Base-by-base conservation (phyloP, 805 yeast species). In the Isabelozyma pseudorhagii region DNA sequence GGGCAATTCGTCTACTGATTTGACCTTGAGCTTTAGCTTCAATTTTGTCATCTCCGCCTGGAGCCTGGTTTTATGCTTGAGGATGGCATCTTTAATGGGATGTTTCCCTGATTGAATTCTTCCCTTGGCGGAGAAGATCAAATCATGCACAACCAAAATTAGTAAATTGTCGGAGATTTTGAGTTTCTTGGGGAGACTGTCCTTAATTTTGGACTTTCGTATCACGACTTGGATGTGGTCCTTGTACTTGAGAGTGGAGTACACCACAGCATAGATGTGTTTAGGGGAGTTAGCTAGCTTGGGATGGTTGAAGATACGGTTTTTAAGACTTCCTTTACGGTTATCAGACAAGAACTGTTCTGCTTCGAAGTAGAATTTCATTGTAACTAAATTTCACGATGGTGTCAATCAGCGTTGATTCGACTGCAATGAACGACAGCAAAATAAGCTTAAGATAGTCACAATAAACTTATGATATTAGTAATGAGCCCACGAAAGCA, bases 51-150 rank as follows among this genome's bases (percentile, higher is more conserved):
- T 73, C 63, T 94, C 98, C 1, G 96, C 92, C 50, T 82, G 83
- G 45, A 93, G 71, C 56, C 98, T 74, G 0, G 96, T 84, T 65
- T 87, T 89, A 64, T 91, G 86, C 51, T 82, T 78, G 49, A 94
- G 69, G 4, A 94, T 75, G 10, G 88, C 86, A 45, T 88, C 94
- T 62, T 94, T 94, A 50, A 90, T 77, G 0, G 93, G 88, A 53
- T 86, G 90, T 59, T 91, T 92, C 6, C 96, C 96, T 76, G 90
- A 85, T 63, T 90, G 96, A 51, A 93, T 86, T 53, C 97, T 72
- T 9, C 96, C 94, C 27, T 82, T 77, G 54, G 83, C 80, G 5
- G 93, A 79, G 50, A 94, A 77, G 5, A 92, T 66, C 47, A 90
- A 72, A 68, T 93, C 99, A 61, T 93, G 96, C 1, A 85, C 85